Percentiles rank a stretch among this genome's conserved stretches.
Evolutionary conservation across 306 rosid species (phyloP).

Genomic region (Gillenia trifoliata): DNA sequence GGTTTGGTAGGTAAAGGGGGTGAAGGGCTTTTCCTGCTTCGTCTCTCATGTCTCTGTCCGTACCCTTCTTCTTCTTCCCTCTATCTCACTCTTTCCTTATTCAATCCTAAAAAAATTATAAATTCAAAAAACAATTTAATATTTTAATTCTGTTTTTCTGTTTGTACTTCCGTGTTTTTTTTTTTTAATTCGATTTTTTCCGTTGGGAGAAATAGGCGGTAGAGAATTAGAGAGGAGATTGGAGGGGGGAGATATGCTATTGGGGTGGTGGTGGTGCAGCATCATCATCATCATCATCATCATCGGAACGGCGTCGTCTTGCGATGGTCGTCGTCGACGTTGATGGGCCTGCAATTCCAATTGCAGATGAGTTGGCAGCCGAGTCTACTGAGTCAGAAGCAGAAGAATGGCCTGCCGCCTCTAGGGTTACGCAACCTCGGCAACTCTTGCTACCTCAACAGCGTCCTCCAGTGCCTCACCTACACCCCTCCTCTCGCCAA

Average conservation of each 20-base stretch:
- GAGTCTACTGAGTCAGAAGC: conserved; percentile 79
- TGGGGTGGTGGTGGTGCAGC: conserved; percentile 52
- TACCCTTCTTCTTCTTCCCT: neutral
- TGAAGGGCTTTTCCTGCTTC: neutral
- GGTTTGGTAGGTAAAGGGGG: conserved; percentile 3
- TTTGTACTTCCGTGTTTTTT: neutral
- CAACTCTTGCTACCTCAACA: conserved; percentile 96
- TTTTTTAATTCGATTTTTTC: neutral
- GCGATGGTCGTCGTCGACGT: conserved; percentile 59
- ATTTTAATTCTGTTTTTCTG: neutral
- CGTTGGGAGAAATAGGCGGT: neutral
- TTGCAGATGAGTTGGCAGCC: conserved; percentile 98
- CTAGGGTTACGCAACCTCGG: conserved; percentile 91
- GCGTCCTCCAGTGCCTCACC: conserved; percentile 99
- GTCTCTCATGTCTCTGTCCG: neutral
- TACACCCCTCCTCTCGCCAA: conserved; percentile 99
- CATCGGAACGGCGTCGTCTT: conserved; percentile 37
- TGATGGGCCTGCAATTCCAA: conserved; percentile 76
- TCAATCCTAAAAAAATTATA: neutral
- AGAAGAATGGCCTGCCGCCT: conserved; percentile 75
- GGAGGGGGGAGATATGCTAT: conserved; percentile 51
- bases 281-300: conserved; percentile 18
- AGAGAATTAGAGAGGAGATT: neutral
- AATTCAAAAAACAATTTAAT: neutral
- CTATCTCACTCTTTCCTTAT: neutral